Percentiles rank a stretch among this genome's conserved stretches.
Evolutionary conservation across 2,329 filamentous ascomycete genomes (phyloP).

Genomic region (Aureobasidium sp.): DNA sequence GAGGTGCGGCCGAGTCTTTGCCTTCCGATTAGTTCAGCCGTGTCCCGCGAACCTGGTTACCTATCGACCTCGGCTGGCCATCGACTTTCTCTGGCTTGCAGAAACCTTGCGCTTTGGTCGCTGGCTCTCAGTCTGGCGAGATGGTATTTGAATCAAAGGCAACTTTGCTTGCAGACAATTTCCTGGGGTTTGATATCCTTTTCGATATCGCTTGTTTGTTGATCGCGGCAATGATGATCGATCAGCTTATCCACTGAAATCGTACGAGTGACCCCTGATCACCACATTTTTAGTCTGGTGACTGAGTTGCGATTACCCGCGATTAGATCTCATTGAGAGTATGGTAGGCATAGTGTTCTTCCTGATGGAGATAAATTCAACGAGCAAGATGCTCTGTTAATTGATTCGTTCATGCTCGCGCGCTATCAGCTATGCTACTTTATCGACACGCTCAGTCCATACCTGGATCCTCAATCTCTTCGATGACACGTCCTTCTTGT

Average conservation of each 20-base stretch:
- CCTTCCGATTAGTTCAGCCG: neutral
- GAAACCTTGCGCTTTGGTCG: no score
- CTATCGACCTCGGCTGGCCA: neutral
- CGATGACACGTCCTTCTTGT: conserved; percentile 45
- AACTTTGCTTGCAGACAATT: no score
- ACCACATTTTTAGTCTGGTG: neutral
- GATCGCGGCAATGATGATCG: neutral
- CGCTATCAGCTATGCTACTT: neutral
- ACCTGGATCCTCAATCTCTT: conserved; percentile 39
- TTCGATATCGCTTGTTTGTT: neutral
- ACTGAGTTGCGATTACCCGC: neutral
- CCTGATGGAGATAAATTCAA: neutral
- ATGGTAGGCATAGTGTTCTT: no score
- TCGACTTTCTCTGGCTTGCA: no score
- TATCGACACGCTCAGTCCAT: conserved; percentile 18
- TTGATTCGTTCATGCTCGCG: neutral
- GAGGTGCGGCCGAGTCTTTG: neutral
- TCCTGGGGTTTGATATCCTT: no score
- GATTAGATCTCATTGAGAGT: no score
- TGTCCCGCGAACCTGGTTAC: neutral
- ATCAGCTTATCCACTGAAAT: neutral
- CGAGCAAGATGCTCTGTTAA: no score
- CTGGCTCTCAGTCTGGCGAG: no score
- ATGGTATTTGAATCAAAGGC: no score
- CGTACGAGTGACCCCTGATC: neutral